Base-by-base conservation (phyloP, 1,139 yeast genomes). In the Maudiozyma humilis region DNA sequence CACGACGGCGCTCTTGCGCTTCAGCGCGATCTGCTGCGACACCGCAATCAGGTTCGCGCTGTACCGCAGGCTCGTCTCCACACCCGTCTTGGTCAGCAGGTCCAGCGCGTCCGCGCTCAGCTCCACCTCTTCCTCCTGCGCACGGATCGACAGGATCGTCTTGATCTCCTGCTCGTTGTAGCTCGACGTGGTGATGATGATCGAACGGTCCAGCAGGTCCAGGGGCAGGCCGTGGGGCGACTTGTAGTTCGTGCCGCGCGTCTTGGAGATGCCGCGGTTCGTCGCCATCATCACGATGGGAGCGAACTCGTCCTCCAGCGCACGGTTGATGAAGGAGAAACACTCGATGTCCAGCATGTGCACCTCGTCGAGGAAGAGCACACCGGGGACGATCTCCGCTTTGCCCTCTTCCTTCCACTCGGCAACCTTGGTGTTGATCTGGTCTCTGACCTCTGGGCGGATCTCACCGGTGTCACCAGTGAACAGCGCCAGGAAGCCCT, bases 391-490 rank as follows among this genome's bases (percentile, higher is more conserved):
- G 53, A 93, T 89, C 58, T 89, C 96, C 12, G 98, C 98, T 65
- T 91, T 93, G 47, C 98, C 98, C 72, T 93, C 98, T 71, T 93
- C 99, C 61, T 85, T 87, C 98, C 98, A 93, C 68, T 93, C 98
- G 27, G 94, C 95, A 44, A 93, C 96, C 68, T 91, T 91, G 43
- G 89, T 78, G 68, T 93, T 91, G 64, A 93, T 91, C 69, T 93
- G 98, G 63, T 89, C 96, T 62, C 99, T 80, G 32, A 93, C 94
- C 66, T 93, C 98, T 12, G 93, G 76, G 55, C 96, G 76, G 56
- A 91, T 91, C 69, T 91, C 98, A 54, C 98, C 98, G 20, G 97
- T 91, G 64, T 91, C 98, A 54, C 97, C 98, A 42, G 93, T 82
- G 63, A 93, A 93, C 51, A 93, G 73, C 2, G 98, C 98, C 62